A percentile compares a stretch with the other conserved stretches of the same genome.
Conservation (phyloP, 2,329 filamentous ascomycete species). For the Aspergillus sp. region DNA sequence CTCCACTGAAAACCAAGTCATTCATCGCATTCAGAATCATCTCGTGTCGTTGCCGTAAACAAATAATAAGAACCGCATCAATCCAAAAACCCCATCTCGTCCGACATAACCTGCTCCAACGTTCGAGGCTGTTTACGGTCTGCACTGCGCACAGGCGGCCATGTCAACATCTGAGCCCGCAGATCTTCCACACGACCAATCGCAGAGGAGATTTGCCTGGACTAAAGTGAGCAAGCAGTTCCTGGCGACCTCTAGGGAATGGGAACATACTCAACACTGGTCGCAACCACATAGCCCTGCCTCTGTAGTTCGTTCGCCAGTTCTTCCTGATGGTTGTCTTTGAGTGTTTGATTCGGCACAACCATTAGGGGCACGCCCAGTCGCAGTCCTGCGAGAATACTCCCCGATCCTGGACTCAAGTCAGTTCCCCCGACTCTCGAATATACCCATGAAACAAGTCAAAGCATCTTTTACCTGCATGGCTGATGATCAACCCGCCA, state of each 20-base stretch:
- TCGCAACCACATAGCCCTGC: conserved; percentile 74
- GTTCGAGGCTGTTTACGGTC: conserved; percentile 42
- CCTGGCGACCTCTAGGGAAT: background rate
- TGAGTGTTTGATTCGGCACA: conserved; percentile 76
- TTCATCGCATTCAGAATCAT: background rate
- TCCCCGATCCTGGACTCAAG: conserved; percentile 69
- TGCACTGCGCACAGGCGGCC: conserved; percentile 51
- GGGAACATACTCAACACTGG: conserved; percentile 60
- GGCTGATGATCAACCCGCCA: conserved; percentile 77
- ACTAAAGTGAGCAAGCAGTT: conserved; percentile 8
- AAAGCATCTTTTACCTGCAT: conserved; percentile 66
- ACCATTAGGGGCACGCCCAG: conserved; percentile 76
- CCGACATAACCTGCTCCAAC: conserved; percentile 52
- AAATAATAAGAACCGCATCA: conserved; percentile 23
- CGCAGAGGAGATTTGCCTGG: conserved; percentile 47
- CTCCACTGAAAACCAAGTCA: background rate
- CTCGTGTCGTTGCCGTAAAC: too few relatives aligned
- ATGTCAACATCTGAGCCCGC: conserved; percentile 41
- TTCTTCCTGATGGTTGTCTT: conserved; percentile 90
- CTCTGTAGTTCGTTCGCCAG: conserved; percentile 72
- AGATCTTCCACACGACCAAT: conserved; percentile 50
- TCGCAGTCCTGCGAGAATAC: conserved; percentile 78
- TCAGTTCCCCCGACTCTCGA: conserved; percentile 2
- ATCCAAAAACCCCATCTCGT: conserved; percentile 57
- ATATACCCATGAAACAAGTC: conserved; percentile 5